Evolutionary conservation across 441 rosid genomes (phyloP).

Genomic region (Biscutella laevigata): DNA sequence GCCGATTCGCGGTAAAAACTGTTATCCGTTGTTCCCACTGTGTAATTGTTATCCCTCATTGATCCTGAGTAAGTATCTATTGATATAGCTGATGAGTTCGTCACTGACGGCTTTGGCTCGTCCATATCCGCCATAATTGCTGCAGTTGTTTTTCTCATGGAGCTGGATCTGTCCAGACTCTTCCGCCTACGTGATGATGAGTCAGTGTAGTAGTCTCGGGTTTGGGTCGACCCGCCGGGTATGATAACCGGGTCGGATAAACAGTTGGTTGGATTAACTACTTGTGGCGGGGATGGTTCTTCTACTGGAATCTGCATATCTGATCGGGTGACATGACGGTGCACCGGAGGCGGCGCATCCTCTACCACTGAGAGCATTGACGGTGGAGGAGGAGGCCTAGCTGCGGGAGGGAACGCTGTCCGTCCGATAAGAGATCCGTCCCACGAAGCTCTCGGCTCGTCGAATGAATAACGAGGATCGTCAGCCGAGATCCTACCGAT

Average conservation of each 20-base stretch:
- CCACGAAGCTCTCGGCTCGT: constrained; percentile 96
- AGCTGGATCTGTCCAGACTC: constrained; percentile 85
- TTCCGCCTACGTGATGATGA: constrained; percentile 74
- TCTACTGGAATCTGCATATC: constrained; percentile 91
- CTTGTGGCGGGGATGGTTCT: constrained; percentile 37
- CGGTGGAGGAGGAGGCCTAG: constrained; percentile 65
- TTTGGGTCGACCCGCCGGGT: constrained; percentile 90
- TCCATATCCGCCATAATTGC: constrained; percentile 85
- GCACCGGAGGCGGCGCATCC: constrained; percentile 52
- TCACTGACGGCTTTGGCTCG: constrained; percentile 49
- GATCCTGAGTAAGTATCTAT: constrained; percentile 64
- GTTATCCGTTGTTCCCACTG: constrained; percentile 59
- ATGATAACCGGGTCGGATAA: constrained; percentile 37
- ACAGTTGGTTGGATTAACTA: constrained; percentile 29
- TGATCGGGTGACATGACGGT: constrained; percentile 46
- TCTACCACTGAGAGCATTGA: constrained; percentile 81
- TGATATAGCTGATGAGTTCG: constrained; percentile 62
- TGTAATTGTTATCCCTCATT: constrained; percentile 43
- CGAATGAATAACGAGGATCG: constrained; percentile 76
- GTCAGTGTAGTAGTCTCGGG: constrained; percentile 86
- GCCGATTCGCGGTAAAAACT: constrained; percentile 49
- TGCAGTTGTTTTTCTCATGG: constrained; percentile 74
- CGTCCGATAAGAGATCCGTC: constrained; percentile 82
- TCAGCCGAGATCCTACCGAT: constrained; percentile 69
- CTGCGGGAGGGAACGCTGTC: constrained; percentile 63